These are phyloP conservation scores for Amborella trichopoda DNA, from an alignment of 164 flowering plant genomes.

Conservation along the genomic window DNA sequence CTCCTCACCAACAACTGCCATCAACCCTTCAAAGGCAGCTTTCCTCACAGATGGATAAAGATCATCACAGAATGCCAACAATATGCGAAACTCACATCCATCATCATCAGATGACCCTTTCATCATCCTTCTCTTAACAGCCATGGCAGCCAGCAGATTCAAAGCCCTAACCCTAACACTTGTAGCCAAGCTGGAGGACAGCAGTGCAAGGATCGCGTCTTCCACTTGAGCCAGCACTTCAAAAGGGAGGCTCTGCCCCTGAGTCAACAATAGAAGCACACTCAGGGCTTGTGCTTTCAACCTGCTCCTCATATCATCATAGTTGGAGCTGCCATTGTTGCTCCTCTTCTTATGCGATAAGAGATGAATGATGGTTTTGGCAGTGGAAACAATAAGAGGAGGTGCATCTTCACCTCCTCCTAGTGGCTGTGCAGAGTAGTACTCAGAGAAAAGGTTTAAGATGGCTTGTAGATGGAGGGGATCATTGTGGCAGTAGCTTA, in stretches of 20 bases:
- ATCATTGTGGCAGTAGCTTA: too few species aligned
- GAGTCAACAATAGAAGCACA: not conserved
- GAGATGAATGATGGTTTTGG: too few species aligned
- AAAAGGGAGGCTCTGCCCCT: too few species aligned
- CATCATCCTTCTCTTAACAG: conserved; percentile 2
- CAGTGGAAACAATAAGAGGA: too few species aligned
- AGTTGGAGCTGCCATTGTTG: too few species aligned
- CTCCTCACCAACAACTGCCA: conserved; percentile 14
- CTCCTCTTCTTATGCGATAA: too few species aligned
- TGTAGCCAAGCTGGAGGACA: conserved; percentile 23
- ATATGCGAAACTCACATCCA: conserved; percentile 27
- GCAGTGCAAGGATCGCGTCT: conserved; percentile 13
- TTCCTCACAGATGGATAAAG: conserved; percentile 61
- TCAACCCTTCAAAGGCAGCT: conserved; percentile 57
- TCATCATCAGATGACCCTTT: conserved; percentile 19
- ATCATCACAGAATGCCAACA: conserved; percentile 62
- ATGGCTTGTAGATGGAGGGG: too few species aligned
- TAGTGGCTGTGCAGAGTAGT: too few species aligned
- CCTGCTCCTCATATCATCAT: too few species aligned
- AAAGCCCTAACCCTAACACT: conserved; percentile 43
- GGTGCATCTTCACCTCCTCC: too few species aligned
- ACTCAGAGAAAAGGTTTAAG: too few species aligned
- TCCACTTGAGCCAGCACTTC: conserved; percentile 7
- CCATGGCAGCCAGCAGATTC: conserved; percentile 13
- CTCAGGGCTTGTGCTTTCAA: not conserved